Evolutionary conservation across 2,329 filamentous ascomycete species (phyloP).

Genomic region (Claviceps sp.): DNA sequence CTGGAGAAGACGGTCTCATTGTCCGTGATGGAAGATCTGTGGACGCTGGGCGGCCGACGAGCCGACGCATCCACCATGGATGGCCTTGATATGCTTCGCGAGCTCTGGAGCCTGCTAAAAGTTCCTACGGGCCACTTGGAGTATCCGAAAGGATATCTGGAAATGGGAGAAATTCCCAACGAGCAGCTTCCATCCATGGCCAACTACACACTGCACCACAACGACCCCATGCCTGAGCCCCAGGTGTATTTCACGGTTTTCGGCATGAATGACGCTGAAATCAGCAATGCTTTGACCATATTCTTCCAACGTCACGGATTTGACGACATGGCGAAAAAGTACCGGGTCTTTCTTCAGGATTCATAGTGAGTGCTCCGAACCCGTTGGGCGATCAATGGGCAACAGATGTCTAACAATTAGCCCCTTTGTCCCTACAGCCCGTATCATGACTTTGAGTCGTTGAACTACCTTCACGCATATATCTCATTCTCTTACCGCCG

Average conservation of each 20-base stretch:
- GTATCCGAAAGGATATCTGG: neutral
- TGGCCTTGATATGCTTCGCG: neutral
- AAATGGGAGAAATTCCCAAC: neutral
- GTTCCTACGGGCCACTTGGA: neutral
- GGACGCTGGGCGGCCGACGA: slow-evolving; percentile 1
- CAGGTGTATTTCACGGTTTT: slow-evolving; percentile 1
- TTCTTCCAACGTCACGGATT: neutral
- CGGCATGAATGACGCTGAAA: neutral
- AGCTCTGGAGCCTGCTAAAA: neutral
- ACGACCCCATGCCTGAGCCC: neutral
- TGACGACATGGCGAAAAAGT: neutral
- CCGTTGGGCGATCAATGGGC: neutral
- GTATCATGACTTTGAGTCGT: neutral
- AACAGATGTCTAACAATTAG: neutral
- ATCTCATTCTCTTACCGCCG: neutral
- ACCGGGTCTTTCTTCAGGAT: neutral
- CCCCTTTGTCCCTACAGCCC: neutral
- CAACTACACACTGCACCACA: neutral
- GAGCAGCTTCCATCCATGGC: slow-evolving; percentile 2
- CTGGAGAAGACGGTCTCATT: neutral
- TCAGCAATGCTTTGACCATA: neutral
- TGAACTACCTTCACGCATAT: neutral
- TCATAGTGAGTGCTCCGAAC: neutral
- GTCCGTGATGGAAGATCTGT: slow-evolving; percentile 1
- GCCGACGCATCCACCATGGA: neutral